Base-by-base conservation (phyloP, 208 protist genomes). In the Crithidia fasciculata region DNA sequence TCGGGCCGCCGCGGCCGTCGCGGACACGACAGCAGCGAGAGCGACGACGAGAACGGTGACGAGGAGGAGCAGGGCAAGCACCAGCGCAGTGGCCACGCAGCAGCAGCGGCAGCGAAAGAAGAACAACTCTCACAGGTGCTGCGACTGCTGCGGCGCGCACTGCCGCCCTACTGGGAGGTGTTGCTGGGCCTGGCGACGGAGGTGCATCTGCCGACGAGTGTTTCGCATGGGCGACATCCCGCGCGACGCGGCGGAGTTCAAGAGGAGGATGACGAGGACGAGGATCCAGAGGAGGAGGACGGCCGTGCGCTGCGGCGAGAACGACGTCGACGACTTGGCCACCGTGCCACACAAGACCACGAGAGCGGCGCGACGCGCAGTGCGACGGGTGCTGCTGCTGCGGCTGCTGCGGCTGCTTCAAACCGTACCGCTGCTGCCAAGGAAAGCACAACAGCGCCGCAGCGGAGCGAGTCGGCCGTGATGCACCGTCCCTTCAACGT, bases 401-500 rank as follows among this genome's bases (percentile, higher is more conserved):
- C 28, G 0, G 28, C 28, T 28, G 59, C 43, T 56, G 39, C 59
- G 43, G 13, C 59, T 28, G 28, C 28, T 28, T 28, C 1, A 28
- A 28, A 28, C 1, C 28, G 28, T 28, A 65, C 57, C 8, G 45
- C 52, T 10, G n/a, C 12, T 45, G 68, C 0, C 49, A 45, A 7
- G 12, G 70, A 4, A 63, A 40, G 13, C 56, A 39, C n/a, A 28
- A 28, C 28, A 10, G 62, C 62, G 40, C 36, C 12, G 36, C 8
- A 28, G 55, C 61, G 41, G 54, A 66, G 59, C 63, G 56, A 77
- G 15, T 36, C 53, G 37, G 39, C 58, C 19, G 18, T 82, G 12
- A 39, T 65, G 52, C 73, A 73, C 18, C 63, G 18, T 19, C 52
- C 80, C 3, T 91, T 94, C 67, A 83, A 76, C 66, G 58, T 94